Evolutionary conservation across 352 stramenopile species (phyloP).

Genomic region (Globisporangium ultimum): DNA sequence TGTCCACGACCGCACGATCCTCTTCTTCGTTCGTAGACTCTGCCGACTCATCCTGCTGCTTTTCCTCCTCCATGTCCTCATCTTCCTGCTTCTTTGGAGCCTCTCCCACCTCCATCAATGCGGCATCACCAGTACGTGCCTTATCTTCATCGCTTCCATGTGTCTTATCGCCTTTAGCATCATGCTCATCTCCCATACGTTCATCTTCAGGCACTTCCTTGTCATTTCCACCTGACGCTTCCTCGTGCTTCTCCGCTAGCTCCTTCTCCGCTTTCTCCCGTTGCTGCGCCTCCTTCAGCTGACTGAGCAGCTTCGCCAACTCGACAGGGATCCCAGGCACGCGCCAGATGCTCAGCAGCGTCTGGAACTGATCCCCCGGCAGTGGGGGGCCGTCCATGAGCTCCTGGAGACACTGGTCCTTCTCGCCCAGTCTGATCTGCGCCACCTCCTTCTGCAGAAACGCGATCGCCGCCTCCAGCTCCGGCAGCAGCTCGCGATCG

Average conservation of each 20-base stretch:
- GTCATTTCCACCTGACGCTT: not conserved
- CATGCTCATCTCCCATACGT: not conserved
- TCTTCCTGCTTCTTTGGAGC: too few species aligned
- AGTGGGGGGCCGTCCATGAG: conserved; percentile 39
- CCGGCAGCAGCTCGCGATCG: conserved; percentile 30
- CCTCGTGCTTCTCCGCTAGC: conserved; percentile 12
- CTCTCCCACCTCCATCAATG: too few species aligned
- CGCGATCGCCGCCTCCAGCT: conserved; percentile 55
- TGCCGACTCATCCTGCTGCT: too few species aligned
- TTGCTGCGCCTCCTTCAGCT: conserved; percentile 29
- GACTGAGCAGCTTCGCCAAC: conserved; percentile 36
- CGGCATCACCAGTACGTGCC: too few species aligned
- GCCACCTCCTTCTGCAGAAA: conserved; percentile 51
- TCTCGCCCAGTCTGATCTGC: conserved; percentile 34
- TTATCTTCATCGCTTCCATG: too few species aligned
- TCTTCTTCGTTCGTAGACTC: too few species aligned
- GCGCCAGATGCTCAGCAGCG: conserved; percentile 46
- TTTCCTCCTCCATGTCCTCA: too few species aligned
- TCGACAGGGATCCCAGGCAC: conserved; percentile 28
- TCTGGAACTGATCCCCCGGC: conserved; percentile 39
- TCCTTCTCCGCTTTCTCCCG: conserved; percentile 15
- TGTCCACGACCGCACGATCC: too few species aligned
- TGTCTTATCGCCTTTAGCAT: too few species aligned
- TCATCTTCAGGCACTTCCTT: not conserved
- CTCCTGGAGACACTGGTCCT: conserved; percentile 30